These are phyloP conservation scores for Takashimella koratensis DNA, from an alignment of 1,284 basidiomycete genomes.

Conservation along the genomic window DNA sequence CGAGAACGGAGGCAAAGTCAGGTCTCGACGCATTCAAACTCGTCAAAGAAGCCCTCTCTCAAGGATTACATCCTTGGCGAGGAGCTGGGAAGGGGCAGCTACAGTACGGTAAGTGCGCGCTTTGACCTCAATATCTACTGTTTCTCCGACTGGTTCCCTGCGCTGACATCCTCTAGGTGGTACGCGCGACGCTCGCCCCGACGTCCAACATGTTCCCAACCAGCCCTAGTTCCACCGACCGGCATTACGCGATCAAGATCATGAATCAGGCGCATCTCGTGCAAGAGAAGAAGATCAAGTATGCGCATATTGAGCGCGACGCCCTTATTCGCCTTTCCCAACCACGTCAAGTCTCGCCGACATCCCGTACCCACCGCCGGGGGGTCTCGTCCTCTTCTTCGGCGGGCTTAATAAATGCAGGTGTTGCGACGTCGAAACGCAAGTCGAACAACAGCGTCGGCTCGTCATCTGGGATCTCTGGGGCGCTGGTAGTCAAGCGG, in stretches of 20 bases:
- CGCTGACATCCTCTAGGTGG: constrained; percentile 3
- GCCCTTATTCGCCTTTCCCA: constrained; percentile 51
- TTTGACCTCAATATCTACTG: too few relatives aligned
- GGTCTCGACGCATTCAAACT: constrained; percentile 22
- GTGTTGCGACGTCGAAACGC: constrained; percentile 3
- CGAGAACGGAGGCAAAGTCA: constrained; percentile 40
- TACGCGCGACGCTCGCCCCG: neutral
- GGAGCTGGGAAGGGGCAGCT: constrained; percentile 48
- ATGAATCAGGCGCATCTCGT: constrained; percentile 53
- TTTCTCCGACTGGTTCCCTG: too few relatives aligned
- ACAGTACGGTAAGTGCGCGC: constrained; percentile 46
- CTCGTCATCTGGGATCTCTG: neutral
- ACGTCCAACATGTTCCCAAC: constrained; percentile 14
- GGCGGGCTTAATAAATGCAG: neutral
- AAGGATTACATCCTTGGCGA: constrained; percentile 47
- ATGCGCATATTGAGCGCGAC: constrained; percentile 55
- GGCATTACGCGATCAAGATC: constrained; percentile 53
- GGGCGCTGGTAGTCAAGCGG: neutral
- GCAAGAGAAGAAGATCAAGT: constrained; percentile 54
- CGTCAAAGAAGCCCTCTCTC: constrained; percentile 23
- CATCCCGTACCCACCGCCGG: constrained; percentile 32
- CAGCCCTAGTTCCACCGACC: constrained; percentile 10
- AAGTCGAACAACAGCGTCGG: constrained; percentile 12
- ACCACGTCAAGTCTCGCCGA: constrained; percentile 35
- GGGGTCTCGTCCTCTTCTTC: constrained; percentile 36